Evolutionary conservation across 163 green algal genomes (phyloP).

Genomic region (Picocystis sp.): DNA sequence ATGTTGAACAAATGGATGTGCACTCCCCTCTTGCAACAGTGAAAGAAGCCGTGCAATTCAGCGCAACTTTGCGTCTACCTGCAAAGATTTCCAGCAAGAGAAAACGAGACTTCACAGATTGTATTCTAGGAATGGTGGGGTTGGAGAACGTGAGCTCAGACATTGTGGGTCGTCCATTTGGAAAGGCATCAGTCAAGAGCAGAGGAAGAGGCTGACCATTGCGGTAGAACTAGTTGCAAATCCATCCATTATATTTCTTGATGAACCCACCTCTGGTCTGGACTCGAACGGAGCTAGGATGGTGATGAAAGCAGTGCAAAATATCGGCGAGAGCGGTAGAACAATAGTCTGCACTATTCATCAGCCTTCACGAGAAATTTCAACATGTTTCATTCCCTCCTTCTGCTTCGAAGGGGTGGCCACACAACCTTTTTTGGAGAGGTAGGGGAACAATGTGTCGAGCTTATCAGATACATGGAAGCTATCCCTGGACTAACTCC

Average conservation of each 20-base stretch:
- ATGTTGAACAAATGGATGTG: conserved; percentile 23
- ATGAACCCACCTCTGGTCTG: conserved; percentile 12
- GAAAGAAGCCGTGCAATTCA: conserved; percentile 20
- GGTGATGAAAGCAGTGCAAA: too few species aligned
- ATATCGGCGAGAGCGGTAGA: too few species aligned
- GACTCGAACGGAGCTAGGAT: conserved; percentile 1
- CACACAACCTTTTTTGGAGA: conserved; percentile 18
- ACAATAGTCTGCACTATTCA: too few species aligned
- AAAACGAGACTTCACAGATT: not conserved
- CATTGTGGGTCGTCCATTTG: too few species aligned
- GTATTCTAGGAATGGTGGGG: too few species aligned
- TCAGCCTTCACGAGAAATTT: too few species aligned
- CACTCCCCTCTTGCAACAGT: conserved; percentile 20
- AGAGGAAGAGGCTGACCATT: conserved; percentile 54
- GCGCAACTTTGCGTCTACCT: conserved; percentile 16
- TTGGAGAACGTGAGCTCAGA: too few species aligned
- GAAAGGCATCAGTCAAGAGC: conserved; percentile 11
- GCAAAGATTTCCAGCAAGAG: conserved; percentile 5
- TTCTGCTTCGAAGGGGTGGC: conserved; percentile 21
- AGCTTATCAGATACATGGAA: conserved; percentile 19
- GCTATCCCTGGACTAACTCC: conserved; percentile 11
- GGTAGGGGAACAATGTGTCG: conserved; percentile 9
- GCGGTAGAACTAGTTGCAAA: conserved; percentile 44
- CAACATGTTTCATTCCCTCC: not conserved
- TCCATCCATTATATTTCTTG: conserved; percentile 35